Conservation (phyloP, 306 rosid species). For the Crataegus laevigata region DNA sequence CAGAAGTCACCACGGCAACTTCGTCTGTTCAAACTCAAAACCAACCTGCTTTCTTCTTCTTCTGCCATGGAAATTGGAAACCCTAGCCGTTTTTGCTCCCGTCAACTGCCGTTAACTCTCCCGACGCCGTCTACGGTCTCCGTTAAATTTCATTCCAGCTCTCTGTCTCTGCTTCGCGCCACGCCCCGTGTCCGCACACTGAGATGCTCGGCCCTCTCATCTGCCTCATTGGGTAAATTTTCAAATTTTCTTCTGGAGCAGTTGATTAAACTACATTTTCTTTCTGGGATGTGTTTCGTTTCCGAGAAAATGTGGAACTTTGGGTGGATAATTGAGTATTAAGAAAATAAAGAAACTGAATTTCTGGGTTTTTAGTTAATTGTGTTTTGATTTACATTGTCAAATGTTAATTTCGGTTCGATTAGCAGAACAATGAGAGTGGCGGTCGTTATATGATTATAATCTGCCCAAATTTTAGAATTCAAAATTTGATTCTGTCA, state of each 20-base stretch:
- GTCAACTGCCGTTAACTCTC: conserved; percentile 6
- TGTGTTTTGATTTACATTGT: neutral
- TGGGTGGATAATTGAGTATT: neutral
- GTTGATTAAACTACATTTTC: no score
- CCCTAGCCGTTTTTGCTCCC: conserved; percentile 29
- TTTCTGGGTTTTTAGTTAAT: neutral
- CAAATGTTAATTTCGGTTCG: neutral
- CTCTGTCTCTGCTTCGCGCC: conserved; percentile 10
- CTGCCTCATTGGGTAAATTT: conserved; percentile 35
- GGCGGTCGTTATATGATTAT: no score
- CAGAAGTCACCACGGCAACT: neutral
- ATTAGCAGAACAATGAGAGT: no score
- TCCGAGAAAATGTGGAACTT: neutral
- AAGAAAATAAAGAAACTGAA: neutral
- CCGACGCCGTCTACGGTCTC: conserved; percentile 11
- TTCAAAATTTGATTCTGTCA: no score
- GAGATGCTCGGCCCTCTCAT: conserved; percentile 40
- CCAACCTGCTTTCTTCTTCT: neutral
- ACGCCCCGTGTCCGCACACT: conserved; percentile 20
- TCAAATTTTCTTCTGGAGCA: neutral
- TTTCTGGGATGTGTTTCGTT: conserved; percentile 8
- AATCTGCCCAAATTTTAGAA: no score
- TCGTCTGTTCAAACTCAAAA: neutral
- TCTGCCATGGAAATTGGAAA: conserved; percentile 42
- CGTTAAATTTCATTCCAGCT: conserved; percentile 10